Conservation (phyloP, 768 basidiomycete genomes). For the Termitomyces sp. region DNA sequence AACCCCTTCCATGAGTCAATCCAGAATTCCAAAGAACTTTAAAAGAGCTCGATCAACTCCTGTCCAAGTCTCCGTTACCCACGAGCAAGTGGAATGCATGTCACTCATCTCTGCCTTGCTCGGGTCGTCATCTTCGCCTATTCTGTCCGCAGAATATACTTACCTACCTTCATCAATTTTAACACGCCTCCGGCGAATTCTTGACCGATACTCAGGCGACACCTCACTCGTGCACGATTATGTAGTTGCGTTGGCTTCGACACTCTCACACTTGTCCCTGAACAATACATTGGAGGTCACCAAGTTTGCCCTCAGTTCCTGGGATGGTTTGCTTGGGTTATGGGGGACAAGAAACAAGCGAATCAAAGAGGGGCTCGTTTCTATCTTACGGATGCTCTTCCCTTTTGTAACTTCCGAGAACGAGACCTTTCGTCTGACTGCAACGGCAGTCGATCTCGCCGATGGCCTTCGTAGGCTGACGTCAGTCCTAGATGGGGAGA, state of each 20-base stretch:
- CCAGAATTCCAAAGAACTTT: slow-evolving; percentile 13
- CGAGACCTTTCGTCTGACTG: slow-evolving; percentile 8
- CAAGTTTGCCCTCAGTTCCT: slow-evolving; percentile 54
- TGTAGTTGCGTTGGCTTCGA: slow-evolving; percentile 59
- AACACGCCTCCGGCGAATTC: slow-evolving; percentile 42
- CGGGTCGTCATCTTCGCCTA: slow-evolving; percentile 51
- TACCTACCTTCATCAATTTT: slow-evolving; percentile 52
- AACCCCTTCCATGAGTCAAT: slow-evolving; percentile 9
- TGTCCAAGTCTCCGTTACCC: slow-evolving; percentile 27
- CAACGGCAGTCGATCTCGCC: slow-evolving; percentile 31
- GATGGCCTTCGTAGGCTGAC: slow-evolving; percentile 49
- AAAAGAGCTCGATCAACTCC: slow-evolving; percentile 13
- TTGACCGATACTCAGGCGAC: slow-evolving; percentile 62
- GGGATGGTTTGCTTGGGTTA: slow-evolving; percentile 59
- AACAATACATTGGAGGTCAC: slow-evolving; percentile 61
- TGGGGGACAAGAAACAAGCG: slow-evolving; percentile 78
- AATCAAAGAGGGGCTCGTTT: slow-evolving; percentile 74
- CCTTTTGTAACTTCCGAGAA: slow-evolving; percentile 55
- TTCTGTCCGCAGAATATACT: slow-evolving; percentile 37
- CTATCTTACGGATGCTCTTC: slow-evolving; percentile 66
- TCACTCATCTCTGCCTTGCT: slow-evolving; percentile 58
- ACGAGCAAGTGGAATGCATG: slow-evolving; percentile 70
- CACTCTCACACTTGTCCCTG: slow-evolving; percentile 71
- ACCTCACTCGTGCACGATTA: slow-evolving; percentile 78
- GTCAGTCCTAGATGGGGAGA: slow-evolving; percentile 55